phyloP scores from a whole-genome alignment of 305 asterid genomes.

The Fraxinus albicans region DNA sequence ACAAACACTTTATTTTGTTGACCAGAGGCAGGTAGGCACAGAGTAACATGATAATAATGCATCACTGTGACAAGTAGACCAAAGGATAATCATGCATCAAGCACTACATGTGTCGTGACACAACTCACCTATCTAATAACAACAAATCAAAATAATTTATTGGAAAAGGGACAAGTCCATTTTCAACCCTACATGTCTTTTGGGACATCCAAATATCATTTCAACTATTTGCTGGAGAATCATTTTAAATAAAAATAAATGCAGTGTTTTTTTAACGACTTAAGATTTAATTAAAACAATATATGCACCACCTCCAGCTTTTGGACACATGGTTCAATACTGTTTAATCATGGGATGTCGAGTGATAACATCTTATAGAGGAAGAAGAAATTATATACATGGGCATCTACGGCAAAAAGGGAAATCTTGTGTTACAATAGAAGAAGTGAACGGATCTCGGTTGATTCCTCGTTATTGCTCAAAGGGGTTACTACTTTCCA shows the following conservation, averaged over 20 bases:
- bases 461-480: not conserved
- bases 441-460: not conserved
- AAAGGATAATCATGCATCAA: conserved; percentile 35
- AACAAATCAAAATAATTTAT: not conserved
- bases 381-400: not conserved
- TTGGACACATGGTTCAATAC: too few species aligned
- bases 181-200: not conserved
- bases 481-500: not conserved
- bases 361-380: not conserved
- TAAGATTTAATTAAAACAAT: not conserved
- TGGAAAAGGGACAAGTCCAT: not conserved
- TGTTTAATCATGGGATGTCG: not conserved
- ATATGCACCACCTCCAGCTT: too few species aligned
- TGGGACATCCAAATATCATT: not conserved
- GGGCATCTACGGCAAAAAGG: not conserved
- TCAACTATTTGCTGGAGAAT: not conserved
- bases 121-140: conserved; percentile 23
- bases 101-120: conserved; percentile 54
- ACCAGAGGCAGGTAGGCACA: not conserved
- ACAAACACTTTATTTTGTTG: not conserved
- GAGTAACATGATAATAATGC: conserved; percentile 9
- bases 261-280: not conserved
- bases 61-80: conserved; percentile 38
- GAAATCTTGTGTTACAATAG: not conserved
- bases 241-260: not conserved